Conservation (phyloP, 1,284 basidiomycete species). For the Cutaneotrichosporon cavernicola region DNA sequence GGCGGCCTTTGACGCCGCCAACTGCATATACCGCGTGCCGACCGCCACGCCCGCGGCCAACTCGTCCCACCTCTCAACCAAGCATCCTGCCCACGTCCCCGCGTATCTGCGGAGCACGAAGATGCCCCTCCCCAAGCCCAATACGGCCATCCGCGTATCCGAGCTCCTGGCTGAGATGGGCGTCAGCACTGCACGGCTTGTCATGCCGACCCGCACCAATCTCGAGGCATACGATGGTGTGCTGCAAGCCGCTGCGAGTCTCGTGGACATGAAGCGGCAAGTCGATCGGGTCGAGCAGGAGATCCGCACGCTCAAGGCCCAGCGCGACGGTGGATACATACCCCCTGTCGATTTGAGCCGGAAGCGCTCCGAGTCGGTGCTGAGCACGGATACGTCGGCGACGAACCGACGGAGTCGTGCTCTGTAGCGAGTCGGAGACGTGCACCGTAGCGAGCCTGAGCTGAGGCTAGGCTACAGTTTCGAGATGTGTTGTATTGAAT, state of each 20-base stretch:
- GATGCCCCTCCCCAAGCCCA: conserved; percentile 70
- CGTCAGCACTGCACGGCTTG: conserved; percentile 68
- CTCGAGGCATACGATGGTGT: conserved; percentile 69
- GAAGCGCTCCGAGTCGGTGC: conserved; percentile 35
- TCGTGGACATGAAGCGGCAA: conserved; percentile 84
- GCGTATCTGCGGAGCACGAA: conserved; percentile 79
- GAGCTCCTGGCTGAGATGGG: conserved; percentile 73
- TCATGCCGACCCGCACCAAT: conserved; percentile 87
- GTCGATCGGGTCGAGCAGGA: conserved; percentile 83
- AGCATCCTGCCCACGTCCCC: conserved; percentile 61
- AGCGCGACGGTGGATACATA: conserved; percentile 58
- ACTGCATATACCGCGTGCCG: conserved; percentile 50
- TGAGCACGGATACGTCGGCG: conserved; percentile 38
- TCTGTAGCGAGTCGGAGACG: not conserved
- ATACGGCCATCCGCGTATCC: conserved; percentile 67
- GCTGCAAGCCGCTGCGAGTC: conserved; percentile 65
- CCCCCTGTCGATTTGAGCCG: conserved; percentile 31
- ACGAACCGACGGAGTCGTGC: conserved; percentile 28
- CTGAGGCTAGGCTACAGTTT: not conserved
- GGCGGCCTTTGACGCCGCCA: conserved; percentile 34
- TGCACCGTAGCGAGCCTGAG: too few species aligned
- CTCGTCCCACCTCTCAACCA: conserved; percentile 38
- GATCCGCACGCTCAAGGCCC: conserved; percentile 65
- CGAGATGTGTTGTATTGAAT: not conserved
- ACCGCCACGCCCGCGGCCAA: conserved; percentile 27